phyloP scores from a whole-genome alignment of 1,139 yeast genomes.

The Magnusiomyces clavatus region DNA sequence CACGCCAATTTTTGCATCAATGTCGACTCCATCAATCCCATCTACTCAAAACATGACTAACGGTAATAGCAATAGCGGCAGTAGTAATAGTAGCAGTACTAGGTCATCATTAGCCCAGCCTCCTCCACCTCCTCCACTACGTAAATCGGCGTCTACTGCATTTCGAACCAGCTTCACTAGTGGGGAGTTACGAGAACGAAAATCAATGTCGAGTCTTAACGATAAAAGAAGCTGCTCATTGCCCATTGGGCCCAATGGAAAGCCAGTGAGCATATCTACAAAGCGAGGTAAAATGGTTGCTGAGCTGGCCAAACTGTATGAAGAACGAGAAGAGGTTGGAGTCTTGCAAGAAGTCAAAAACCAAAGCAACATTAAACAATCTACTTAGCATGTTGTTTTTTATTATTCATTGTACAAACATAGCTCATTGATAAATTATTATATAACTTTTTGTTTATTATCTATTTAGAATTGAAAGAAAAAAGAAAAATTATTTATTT shows the following conservation, averaged over 20 bases:
- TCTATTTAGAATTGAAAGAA: neutral
- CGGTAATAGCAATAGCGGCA: too few species aligned
- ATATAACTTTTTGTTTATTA: neutral
- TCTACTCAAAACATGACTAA: neutral
- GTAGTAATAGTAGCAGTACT: too few species aligned
- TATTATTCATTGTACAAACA: neutral
- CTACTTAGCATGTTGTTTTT: neutral
- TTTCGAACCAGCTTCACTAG: slow-evolving; percentile 1
- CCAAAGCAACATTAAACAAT: neutral
- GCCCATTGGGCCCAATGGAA: neutral
- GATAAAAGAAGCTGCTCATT: neutral
- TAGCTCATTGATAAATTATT: neutral
- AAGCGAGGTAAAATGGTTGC: slow-evolving; percentile 30
- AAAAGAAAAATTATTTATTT: neutral
- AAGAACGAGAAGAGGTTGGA: slow-evolving; percentile 9
- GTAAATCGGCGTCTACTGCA: slow-evolving; percentile 13
- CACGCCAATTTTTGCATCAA: neutral
- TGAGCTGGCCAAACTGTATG: slow-evolving; percentile 29
- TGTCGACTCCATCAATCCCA: neutral
- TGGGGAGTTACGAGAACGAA: neutral
- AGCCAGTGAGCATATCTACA: slow-evolving; percentile 15
- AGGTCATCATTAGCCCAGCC: neutral
- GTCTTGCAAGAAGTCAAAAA: neutral
- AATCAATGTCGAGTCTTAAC: slow-evolving; percentile 4
- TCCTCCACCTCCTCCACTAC: slow-evolving; percentile 7